phyloP scores from a whole-genome alignment of 257 asterid genomes.

The Solanum dulcamara region DNA sequence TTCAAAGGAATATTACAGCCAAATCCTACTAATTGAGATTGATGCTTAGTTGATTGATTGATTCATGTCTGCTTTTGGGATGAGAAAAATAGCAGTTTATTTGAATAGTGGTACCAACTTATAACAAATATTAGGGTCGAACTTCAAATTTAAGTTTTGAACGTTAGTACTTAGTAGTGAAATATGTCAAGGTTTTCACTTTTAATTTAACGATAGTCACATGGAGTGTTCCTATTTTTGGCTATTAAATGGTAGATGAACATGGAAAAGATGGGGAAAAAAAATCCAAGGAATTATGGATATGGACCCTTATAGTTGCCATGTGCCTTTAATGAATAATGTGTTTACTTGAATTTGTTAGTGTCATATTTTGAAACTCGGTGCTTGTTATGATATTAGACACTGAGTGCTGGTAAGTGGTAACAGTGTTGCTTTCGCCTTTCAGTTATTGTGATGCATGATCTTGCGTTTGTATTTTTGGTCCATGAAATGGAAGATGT shows the following conservation, averaged over 20 bases:
- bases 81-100: background rate
- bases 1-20: background rate
- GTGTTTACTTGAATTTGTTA: background rate
- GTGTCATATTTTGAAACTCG: background rate
- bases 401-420: background rate
- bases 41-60: background rate
- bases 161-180: background rate
- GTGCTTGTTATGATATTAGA: background rate
- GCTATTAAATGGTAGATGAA: background rate
- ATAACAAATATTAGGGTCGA: background rate
- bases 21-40: background rate
- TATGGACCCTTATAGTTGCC: constrained; percentile 11
- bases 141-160: background rate
- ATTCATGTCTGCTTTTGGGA: background rate
- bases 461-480: background rate
- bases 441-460: background rate
- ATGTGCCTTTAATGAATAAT: constrained; percentile 5
- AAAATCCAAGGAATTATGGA: background rate
- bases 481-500: constrained; percentile 2
- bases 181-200: background rate
- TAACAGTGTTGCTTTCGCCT: constrained; percentile 14
- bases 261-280: background rate
- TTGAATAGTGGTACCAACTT: background rate
- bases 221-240: background rate
- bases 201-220: background rate